phyloP scores from a whole-genome alignment of 306 rosid genomes.

The Medicago lupulina region DNA sequence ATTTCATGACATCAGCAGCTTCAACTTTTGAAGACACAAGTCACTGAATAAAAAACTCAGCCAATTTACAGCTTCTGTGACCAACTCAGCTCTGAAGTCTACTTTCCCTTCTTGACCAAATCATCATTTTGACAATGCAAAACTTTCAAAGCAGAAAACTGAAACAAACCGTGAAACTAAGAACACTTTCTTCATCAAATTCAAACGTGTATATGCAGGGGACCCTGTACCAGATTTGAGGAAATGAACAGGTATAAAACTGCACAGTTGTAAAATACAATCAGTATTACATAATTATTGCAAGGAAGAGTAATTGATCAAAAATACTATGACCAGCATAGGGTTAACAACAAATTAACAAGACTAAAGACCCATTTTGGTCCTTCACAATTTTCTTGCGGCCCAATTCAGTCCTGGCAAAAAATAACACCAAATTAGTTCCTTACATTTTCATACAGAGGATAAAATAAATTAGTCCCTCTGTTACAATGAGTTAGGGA shows the following conservation, averaged over 20 bases:
- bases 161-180: slow-evolving; percentile 12
- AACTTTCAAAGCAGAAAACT: not conserved
- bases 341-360: not conserved
- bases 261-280: not conserved
- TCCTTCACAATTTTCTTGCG: too few species aligned
- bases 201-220: slow-evolving; percentile 12
- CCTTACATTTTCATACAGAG: too few species aligned
- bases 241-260: not conserved
- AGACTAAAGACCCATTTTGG: too few species aligned
- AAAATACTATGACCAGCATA: not conserved
- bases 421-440: too few species aligned
- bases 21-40: not conserved
- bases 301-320: not conserved
- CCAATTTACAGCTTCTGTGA: not conserved
- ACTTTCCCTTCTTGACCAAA: slow-evolving; percentile 9
- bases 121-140: not conserved
- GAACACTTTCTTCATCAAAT: slow-evolving; percentile 7
- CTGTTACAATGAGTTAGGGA: too few species aligned
- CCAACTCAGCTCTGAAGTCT: slow-evolving; percentile 8
- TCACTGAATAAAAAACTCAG: not conserved
- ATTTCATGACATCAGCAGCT: not conserved
- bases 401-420: too few species aligned
- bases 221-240: slow-evolving; percentile 15
- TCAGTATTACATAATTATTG: slow-evolving; percentile 1
- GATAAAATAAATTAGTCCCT: too few species aligned